Evolutionary conservation across 352 stramenopile genomes (phyloP).

Genomic region (Globisporangium splendens): DNA sequence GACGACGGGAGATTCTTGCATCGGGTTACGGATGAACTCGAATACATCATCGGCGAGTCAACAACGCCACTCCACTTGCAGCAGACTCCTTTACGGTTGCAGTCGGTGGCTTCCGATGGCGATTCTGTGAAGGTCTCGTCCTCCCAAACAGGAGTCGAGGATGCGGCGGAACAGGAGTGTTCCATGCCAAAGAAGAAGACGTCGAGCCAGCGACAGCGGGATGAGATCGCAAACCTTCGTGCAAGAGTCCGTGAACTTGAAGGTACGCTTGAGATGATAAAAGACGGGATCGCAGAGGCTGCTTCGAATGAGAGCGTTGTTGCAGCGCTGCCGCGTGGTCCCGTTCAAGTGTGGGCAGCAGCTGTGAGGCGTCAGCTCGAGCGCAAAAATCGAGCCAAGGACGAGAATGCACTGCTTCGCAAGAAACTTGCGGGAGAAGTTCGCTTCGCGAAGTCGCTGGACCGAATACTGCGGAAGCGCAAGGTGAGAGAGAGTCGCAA

Average conservation of each 20-base stretch:
- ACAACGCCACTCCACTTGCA: too few species aligned
- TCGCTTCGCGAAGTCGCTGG: constrained; percentile 8
- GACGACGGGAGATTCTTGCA: too few species aligned
- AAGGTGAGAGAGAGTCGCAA: neutral
- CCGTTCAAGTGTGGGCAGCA: neutral
- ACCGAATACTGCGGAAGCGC: constrained; percentile 10
- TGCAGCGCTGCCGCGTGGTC: neutral
- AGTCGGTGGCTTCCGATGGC: too few species aligned
- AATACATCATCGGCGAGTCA: too few species aligned
- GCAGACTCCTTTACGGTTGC: too few species aligned
- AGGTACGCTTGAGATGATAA: neutral
- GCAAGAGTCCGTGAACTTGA: constrained; percentile 3
- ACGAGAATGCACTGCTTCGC: constrained; percentile 6
- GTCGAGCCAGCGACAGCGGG: constrained; percentile 7
- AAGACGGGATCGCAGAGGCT: neutral
- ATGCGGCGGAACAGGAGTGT: neutral
- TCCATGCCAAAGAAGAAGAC: constrained; percentile 5
- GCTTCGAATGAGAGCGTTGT: neutral
- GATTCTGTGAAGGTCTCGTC: too few species aligned
- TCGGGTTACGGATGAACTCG: too few species aligned
- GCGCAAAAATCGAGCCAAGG: constrained; percentile 4
- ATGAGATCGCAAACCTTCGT: constrained; percentile 13
- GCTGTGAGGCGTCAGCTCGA: constrained; percentile 7
- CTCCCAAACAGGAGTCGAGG: neutral
- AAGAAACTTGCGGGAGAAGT: constrained; percentile 2